A percentile compares a stretch with the other conserved stretches of the same genome.
Conservation (phyloP, 495 filamentous ascomycete species). For the Cercophora samala region DNA sequence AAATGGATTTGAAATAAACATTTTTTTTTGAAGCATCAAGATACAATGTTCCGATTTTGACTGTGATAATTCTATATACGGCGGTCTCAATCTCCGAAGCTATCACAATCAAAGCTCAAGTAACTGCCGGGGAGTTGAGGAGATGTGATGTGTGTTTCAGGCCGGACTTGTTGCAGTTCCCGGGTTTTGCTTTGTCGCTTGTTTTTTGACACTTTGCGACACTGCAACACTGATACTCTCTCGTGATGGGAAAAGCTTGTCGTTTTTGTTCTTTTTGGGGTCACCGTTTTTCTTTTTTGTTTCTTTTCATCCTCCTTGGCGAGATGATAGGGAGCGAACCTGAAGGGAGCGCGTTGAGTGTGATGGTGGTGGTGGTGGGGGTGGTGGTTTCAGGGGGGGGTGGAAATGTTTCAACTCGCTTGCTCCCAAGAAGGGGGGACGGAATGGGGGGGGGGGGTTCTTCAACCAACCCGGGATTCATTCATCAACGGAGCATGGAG, state of each 20-base stretch:
- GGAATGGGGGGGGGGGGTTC: too few species aligned
- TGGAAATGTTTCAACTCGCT: not conserved
- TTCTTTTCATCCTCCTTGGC: not conserved
- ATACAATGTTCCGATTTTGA: too few species aligned
- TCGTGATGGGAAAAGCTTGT: not conserved
- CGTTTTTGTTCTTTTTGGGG: too few species aligned
- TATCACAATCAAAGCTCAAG: not conserved
- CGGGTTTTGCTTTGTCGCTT: not conserved
- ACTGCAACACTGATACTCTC: too few species aligned
- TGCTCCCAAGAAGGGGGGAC: too few species aligned
- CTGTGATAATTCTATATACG: too few species aligned
- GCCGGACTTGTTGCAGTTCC: too few species aligned
- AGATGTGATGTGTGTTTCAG: too few species aligned
- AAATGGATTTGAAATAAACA: not conserved
- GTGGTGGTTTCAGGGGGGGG: not conserved
- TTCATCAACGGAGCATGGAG: not conserved
- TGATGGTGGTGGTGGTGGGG: too few species aligned
- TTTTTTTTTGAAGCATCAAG: not conserved
- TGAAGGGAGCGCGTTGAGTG: too few species aligned
- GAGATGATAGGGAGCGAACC: not conserved
- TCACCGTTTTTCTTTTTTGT: not conserved
- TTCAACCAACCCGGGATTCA: not conserved
- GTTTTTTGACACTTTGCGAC: not conserved
- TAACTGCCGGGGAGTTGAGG: not conserved
- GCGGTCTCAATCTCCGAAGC: not conserved